Percentiles rank a stretch among this genome's conserved stretches.
Conservation (phyloP, 176 grass and related monocot genomes). For the Eleusine coracana region DNA sequence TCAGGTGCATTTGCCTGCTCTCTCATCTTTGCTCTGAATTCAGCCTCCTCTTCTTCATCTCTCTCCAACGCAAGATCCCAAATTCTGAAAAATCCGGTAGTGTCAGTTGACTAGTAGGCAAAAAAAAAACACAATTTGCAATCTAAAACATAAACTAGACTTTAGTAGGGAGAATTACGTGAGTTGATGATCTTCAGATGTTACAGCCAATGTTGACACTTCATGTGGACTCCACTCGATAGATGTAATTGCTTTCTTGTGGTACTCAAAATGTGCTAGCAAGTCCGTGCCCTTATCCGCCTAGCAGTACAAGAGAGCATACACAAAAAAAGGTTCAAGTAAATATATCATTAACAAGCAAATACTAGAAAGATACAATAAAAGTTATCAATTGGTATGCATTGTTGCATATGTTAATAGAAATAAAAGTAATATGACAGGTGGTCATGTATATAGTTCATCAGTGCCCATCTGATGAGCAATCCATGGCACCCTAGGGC, state of each 20-base stretch:
- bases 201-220: slow-evolving; percentile 82
- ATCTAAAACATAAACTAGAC: neutral
- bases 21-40: slow-evolving; percentile 79
- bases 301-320: slow-evolving; percentile 35
- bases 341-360: neutral
- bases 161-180: slow-evolving; percentile 48
- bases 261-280: slow-evolving; percentile 82
- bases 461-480: too few species aligned
- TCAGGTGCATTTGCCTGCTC: slow-evolving; percentile 80
- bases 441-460: too few species aligned
- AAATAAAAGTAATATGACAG: neutral
- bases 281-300: slow-evolving; percentile 23
- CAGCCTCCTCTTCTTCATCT: slow-evolving; percentile 91
- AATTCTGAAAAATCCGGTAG: slow-evolving; percentile 57
- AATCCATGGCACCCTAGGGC: too few species aligned
- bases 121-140: neutral
- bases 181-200: slow-evolving; percentile 83
- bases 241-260: slow-evolving; percentile 88
- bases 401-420: neutral
- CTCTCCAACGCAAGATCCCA: slow-evolving; percentile 90
- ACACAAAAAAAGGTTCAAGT: neutral
- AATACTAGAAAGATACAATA: neutral
- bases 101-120: neutral
- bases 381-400: neutral
- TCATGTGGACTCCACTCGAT: slow-evolving; percentile 94